Percentiles rank a stretch among this genome's conserved stretches.
These are phyloP conservation scores for Plasmodium malariae DNA, from an alignment of 169 alveolate genomes.

Conservation along the genomic window DNA sequence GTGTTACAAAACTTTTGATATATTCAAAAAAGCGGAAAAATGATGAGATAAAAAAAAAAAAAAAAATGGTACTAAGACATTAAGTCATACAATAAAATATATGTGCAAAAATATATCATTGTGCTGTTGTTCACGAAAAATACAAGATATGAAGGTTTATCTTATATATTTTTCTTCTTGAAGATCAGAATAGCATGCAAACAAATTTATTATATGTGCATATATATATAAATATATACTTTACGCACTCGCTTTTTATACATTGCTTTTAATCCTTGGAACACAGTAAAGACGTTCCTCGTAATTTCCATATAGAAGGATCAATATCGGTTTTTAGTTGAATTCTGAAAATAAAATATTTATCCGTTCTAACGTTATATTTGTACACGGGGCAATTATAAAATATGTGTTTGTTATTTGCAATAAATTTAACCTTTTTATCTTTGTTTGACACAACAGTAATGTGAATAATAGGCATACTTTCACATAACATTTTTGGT, in stretches of 20 bases:
- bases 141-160: no score
- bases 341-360: conserved; percentile 93
- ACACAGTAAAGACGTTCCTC: conserved; percentile 87
- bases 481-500: conserved; percentile 88
- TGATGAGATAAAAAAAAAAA: no score
- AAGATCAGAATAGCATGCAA: no score
- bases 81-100: no score
- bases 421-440: conserved; percentile 87
- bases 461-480: conserved; percentile 92
- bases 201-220: background rate
- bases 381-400: conserved; percentile 95
- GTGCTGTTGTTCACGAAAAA: no score
- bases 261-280: conserved; percentile 78
- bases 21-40: no score
- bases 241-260: background rate
- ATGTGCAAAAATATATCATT: no score
- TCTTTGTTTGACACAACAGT: conserved; percentile 92
- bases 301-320: conserved; percentile 87
- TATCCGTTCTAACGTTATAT: conserved; percentile 94
- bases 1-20: no score
- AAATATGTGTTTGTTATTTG: conserved; percentile 88
- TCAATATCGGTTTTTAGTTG: conserved; percentile 90
- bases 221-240: background rate
- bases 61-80: no score
- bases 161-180: no score